Evolutionary conservation across 345 rosid species (phyloP).

Genomic region (Erucastrum elatum): DNA sequence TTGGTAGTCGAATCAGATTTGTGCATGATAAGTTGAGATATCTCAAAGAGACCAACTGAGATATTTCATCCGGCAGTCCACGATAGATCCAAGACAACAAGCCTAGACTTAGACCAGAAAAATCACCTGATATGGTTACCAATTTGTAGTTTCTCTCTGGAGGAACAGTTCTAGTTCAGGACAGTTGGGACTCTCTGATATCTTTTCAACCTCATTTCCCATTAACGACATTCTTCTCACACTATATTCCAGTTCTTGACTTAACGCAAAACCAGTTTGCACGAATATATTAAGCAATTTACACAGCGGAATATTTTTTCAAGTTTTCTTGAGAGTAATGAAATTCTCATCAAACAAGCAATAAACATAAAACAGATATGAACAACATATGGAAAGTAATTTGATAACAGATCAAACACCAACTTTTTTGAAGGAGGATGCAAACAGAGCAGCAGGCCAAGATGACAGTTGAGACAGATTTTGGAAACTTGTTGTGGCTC

Average conservation of each 20-base stretch:
- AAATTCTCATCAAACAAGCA: too few relatives aligned
- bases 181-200: too few relatives aligned
- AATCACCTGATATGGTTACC: not conserved
- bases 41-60: slow-evolving; percentile 2
- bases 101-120: slow-evolving; percentile 30
- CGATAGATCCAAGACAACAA: slow-evolving; percentile 34
- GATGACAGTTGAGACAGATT: not conserved
- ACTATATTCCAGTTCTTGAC: too few relatives aligned
- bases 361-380: too few relatives aligned
- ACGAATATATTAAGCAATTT: too few relatives aligned
- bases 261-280: too few relatives aligned
- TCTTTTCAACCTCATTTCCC: too few relatives aligned
- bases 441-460: not conserved
- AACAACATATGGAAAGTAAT: not conserved
- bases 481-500: not conserved
- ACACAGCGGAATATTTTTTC: too few relatives aligned
- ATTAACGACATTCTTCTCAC: too few relatives aligned
- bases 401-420: not conserved
- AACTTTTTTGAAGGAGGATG: not conserved
- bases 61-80: slow-evolving; percentile 9
- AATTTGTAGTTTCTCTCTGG: too few relatives aligned
- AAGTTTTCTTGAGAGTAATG: too few relatives aligned
- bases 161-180: slow-evolving; percentile 34
- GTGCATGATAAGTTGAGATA: not conserved
- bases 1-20: not conserved